Evolutionary conservation across 2,329 filamentous ascomycete genomes (phyloP), one percentile per base, ranked within the genome.

Genomic region (Dothidotthia symphoricarpi): DNA sequence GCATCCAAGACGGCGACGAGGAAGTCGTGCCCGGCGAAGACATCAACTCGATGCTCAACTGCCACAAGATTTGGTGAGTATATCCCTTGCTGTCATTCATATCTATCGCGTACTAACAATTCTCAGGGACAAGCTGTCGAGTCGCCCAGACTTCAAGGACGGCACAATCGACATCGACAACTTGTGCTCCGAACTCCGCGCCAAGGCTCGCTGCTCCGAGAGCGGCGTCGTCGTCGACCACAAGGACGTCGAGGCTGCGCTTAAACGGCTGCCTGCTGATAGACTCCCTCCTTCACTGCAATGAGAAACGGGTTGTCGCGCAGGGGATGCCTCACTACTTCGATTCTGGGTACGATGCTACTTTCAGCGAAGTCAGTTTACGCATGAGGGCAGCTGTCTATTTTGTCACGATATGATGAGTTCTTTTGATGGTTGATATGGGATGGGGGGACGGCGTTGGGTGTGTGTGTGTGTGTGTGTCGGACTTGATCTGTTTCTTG

Each of bases 151-250:
- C 64, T 93, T 95, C 54, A 86, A 90, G 61, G 86, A 81, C 41
- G 90, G 90, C 54, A 90, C 94, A 54, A 88, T 97, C 50, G 93
- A 98, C 53, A 85, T 98, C 32, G 93, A 98, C 61, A 83, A 85
- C 24, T 78, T 98, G 16, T 98, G 93, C 71, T 86, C 85, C 4
- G 90, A 98, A 63, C 80, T 98, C 11, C 87, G 91, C 49, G 87
- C 90, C 65, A 98, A 98, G 72, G 93, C 93, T 41, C 93, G 91
- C 63, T 98, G 93, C 67, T 95, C 89, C 0, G 87, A 95, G 53
- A 85, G 78, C 13, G 91, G 93, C 12, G 88, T 94, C 10, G 88
- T 95, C 13, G 86, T 98, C 16, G 85, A 89, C 46, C 83, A 95
- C 69, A 81, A 81, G 37, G 90, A 97, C 57, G 95, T 97, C 55